phyloP scores from a whole-genome alignment of 2,329 filamentous ascomycete species.

The Ophiosphaerella narmari region DNA sequence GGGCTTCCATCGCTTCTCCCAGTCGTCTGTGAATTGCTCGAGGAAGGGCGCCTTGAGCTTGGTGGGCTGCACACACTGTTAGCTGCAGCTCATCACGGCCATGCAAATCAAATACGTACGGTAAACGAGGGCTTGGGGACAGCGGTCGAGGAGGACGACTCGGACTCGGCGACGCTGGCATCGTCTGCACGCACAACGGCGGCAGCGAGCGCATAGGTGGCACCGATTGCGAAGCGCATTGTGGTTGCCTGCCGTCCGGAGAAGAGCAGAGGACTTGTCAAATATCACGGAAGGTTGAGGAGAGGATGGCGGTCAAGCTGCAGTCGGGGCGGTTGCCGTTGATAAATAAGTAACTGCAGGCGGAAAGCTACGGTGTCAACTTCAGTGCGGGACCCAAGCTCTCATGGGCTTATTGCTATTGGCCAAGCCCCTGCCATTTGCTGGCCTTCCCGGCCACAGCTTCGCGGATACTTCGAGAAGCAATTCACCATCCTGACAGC shows the following conservation, averaged over 20 bases:
- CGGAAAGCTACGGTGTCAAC: slow-evolving; percentile 26
- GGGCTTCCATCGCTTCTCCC: slow-evolving; percentile 90
- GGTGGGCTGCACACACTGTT: slow-evolving; percentile 68
- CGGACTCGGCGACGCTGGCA: slow-evolving; percentile 51
- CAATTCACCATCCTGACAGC: slow-evolving; percentile 21
- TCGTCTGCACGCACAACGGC: slow-evolving; percentile 73
- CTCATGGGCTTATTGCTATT: slow-evolving; percentile 2
- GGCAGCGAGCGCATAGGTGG: slow-evolving; percentile 70
- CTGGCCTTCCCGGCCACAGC: slow-evolving; percentile 11
- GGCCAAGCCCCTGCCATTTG: neutral
- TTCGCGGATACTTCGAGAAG: slow-evolving; percentile 29
- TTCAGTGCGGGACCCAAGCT: slow-evolving; percentile 17
- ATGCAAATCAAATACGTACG: slow-evolving; percentile 60
- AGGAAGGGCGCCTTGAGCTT: slow-evolving; percentile 90
- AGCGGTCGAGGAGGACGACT: slow-evolving; percentile 61
- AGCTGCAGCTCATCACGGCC: slow-evolving; percentile 7
- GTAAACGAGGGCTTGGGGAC: slow-evolving; percentile 82
- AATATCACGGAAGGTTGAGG: slow-evolving; percentile 18
- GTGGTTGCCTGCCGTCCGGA: slow-evolving; percentile 38
- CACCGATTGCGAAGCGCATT: slow-evolving; percentile 71
- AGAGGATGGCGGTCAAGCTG: slow-evolving; percentile 9
- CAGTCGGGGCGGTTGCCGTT: slow-evolving; percentile 24
- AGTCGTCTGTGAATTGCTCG: slow-evolving; percentile 97
- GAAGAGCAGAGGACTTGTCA: slow-evolving; percentile 36
- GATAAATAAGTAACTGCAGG: slow-evolving; percentile 35